Base-by-base conservation (phyloP, 495 filamentous ascomycete genomes). In the Zalerion maritima region DNA sequence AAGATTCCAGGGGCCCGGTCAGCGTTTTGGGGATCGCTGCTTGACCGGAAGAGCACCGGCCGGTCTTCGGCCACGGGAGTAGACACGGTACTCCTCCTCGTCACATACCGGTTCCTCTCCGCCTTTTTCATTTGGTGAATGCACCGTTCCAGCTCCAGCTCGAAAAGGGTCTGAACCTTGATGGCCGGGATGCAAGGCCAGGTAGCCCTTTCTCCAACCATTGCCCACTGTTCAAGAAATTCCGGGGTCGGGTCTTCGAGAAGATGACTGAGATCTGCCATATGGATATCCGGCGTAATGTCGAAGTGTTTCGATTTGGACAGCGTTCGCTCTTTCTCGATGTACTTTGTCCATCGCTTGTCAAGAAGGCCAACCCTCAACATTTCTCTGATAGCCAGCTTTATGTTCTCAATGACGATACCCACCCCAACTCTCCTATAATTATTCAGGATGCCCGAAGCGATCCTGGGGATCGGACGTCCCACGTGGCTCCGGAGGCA, bases 171-270 rank as follows among this genome's bases (percentile, higher is more conserved):
- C n/a, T 87, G 59, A 5, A 92, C 72, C 42, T 73, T 78, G 31
- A 96, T 55, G 9, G 84, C 81, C 16, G 71, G 71, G 24, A 92
- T 69, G n/a, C 83, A 81, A 3, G 87, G 87, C 87, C 87, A 96
- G 0, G 92, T 82, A 31, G 79, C 82, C 21, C 78, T 52, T 55
- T 94, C 86, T 5, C 87, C 87, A 23, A 78, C 63, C 12, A 74
- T 47, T 34, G 87, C 83, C 87, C 87, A 94, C 36, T 86, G 77
- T 15, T 83, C 73, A 7, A 94, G 54, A 14, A 72, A 71, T 31
- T 75, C 69, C 28, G 68, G 62, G 11, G 75, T 86, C 3, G 87
- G 87, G 16, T 73, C 80, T 40, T 89, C 79, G 18, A 94, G 64
- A 23, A 96, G 55, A 18, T 73, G 69, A 3, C 73, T 45, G 35